Conservation (phyloP, 2,329 filamentous ascomycete species). For the Hypoxylon sp. region DNA sequence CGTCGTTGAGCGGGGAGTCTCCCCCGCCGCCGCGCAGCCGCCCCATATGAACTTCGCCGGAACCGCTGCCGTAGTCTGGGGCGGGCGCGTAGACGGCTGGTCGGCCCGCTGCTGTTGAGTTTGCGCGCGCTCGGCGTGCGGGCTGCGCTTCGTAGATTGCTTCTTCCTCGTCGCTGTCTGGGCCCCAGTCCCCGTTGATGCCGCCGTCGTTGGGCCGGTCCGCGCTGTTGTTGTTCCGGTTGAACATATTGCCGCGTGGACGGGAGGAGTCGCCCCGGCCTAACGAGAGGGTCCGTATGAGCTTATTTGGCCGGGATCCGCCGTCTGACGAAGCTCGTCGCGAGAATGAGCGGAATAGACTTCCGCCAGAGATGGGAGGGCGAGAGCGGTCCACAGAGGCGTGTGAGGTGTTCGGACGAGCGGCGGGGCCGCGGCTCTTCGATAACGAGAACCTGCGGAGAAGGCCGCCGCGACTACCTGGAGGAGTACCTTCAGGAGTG, state of each 20-base stretch:
- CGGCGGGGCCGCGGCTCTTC: conserved; percentile 56
- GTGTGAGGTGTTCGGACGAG: conserved; percentile 58
- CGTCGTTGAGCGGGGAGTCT: conserved; percentile 52
- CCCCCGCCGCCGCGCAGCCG: conserved; percentile 51
- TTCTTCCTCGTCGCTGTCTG: conserved; percentile 58
- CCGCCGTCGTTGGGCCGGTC: conserved; percentile 64
- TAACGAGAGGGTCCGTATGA: conserved; percentile 73
- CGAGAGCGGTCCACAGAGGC: conserved; percentile 60
- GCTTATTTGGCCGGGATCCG: conserved; percentile 56
- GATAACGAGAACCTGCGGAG: conserved; percentile 62
- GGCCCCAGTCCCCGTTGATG: conserved; percentile 69
- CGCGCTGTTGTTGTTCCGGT: conserved; percentile 61
- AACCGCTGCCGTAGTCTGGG: conserved; percentile 40
- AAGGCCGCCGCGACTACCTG: conserved; percentile 57
- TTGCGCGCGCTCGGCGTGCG: conserved; percentile 27
- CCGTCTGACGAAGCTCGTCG: conserved; percentile 57
- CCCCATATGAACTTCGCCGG: conserved; percentile 30
- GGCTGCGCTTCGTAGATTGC: conserved; percentile 43
- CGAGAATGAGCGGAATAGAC: conserved; percentile 64
- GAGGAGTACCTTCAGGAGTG: conserved; percentile 57
- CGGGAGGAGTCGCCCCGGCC: conserved; percentile 67
- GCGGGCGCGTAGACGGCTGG: conserved; percentile 44
- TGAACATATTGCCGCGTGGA: conserved; percentile 56
- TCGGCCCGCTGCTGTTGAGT: conserved; percentile 4
- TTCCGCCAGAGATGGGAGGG: conserved; percentile 64